These are phyloP conservation scores for Pyracantha coccinea DNA, from an alignment of 331 rosid genomes.

Conservation along the genomic window DNA sequence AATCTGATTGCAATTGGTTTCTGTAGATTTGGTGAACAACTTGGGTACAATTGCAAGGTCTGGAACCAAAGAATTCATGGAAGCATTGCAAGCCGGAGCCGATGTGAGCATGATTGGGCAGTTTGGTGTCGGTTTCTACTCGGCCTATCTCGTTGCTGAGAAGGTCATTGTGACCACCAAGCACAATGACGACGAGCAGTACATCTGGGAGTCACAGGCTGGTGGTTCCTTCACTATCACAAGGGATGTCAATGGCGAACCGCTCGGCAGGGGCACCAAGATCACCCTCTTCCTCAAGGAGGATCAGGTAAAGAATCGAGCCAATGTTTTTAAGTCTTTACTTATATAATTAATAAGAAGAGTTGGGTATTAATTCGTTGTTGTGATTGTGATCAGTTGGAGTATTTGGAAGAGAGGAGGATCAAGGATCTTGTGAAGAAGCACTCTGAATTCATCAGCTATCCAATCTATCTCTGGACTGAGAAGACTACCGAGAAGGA, in stretches of 20 bases:
- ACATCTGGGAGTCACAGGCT: conserved; percentile 67
- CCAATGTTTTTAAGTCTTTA: neutral
- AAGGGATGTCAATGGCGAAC: conserved; percentile 49
- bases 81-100: conserved; percentile 63
- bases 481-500: conserved; percentile 64
- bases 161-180: conserved; percentile 56
- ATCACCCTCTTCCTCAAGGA: conserved; percentile 63
- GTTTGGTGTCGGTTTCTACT: conserved; percentile 69
- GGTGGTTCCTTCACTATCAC: conserved; percentile 69
- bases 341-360: neutral
- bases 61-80: conserved; percentile 70
- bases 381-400: conserved; percentile 28
- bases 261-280: conserved; percentile 66
- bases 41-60: conserved; percentile 72
- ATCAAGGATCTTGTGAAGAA: conserved; percentile 67
- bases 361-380: neutral
- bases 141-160: conserved; percentile 57
- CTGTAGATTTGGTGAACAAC: conserved; percentile 61
- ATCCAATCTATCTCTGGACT: conserved; percentile 58
- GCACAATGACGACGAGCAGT: conserved; percentile 65
- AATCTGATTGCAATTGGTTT: neutral
- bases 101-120: conserved; percentile 73
- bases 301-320: conserved; percentile 39
- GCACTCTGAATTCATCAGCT: conserved; percentile 60
- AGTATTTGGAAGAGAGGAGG: conserved; percentile 62